phyloP scores from a whole-genome alignment of 1,284 basidiomycete species.

The Apiotrichum montevideense region DNA sequence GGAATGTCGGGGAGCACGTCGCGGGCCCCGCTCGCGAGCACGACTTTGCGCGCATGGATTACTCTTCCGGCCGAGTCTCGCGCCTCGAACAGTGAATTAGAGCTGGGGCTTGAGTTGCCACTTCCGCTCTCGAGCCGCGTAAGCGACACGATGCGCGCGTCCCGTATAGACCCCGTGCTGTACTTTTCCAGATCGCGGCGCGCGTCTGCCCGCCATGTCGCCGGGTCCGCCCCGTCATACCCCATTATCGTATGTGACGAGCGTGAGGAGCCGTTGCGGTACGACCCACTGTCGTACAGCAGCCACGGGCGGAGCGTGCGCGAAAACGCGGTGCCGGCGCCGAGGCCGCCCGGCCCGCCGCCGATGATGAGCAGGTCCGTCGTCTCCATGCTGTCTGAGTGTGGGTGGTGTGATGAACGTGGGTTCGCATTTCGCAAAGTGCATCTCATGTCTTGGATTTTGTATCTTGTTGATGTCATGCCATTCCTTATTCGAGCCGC shows the following conservation, averaged over 20 bases:
- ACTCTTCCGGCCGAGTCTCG: conserved; percentile 15
- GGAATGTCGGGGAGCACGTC: conserved; percentile 27
- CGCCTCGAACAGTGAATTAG: conserved; percentile 13
- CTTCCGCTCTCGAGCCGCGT: neutral
- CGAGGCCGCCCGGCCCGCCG: conserved; percentile 33
- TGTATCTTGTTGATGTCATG: too few species aligned
- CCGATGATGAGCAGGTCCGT: conserved; percentile 29
- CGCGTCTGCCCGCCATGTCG: conserved; percentile 8
- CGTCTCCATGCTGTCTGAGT: neutral
- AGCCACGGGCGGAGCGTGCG: conserved; percentile 21
- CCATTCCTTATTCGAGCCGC: too few species aligned
- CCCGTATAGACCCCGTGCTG: neutral
- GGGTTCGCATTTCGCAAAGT: neutral
- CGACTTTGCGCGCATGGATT: conserved; percentile 21
- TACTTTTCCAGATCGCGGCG: conserved; percentile 1
- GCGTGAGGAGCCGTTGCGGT: conserved; percentile 19
- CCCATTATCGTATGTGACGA: conserved; percentile 23
- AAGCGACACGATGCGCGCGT: conserved; percentile 16
- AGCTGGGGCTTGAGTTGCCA: neutral
- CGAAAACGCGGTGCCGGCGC: conserved; percentile 20
- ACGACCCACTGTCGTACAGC: conserved; percentile 26
- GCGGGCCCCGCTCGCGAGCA: conserved; percentile 30
- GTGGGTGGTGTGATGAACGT: neutral
- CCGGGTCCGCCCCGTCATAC: conserved; percentile 17
- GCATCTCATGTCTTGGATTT: too few species aligned